Percentiles rank a stretch among this genome's conserved stretches.
These are phyloP conservation scores for Perilla frutescens DNA, from an alignment of 257 asterid genomes.

Conservation along the genomic window DNA sequence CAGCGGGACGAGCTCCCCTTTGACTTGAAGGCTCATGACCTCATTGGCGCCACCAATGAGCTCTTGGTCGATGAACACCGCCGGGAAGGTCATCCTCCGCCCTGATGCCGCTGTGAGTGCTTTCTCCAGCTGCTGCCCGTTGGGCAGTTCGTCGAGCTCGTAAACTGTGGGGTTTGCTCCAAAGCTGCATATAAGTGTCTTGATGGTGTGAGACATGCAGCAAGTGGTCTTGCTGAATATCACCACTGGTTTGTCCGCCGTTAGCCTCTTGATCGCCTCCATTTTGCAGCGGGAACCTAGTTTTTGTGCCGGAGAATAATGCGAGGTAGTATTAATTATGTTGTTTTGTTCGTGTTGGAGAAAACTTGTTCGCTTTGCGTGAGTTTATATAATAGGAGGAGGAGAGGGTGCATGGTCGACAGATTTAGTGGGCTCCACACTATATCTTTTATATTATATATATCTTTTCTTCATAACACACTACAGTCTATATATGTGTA, in stretches of 20 bases:
- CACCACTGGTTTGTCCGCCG: slow-evolving; percentile 69
- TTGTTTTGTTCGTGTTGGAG: not conserved
- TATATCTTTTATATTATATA: not conserved
- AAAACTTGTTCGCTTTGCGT: slow-evolving; percentile 27
- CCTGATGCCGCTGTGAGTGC: slow-evolving; percentile 49
- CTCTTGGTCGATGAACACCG: slow-evolving; percentile 68
- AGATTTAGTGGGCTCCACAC: not conserved
- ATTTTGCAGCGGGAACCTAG: slow-evolving; percentile 32
- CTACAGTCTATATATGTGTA: too few species aligned
- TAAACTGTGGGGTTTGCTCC: slow-evolving; percentile 69
- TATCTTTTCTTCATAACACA: too few species aligned
- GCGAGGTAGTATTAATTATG: not conserved
- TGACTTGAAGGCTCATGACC: slow-evolving; percentile 76
- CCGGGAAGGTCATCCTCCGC: slow-evolving; percentile 52
- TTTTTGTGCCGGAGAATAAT: not conserved
- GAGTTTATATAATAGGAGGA: slow-evolving; percentile 39
- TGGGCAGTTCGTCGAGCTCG: slow-evolving; percentile 67
- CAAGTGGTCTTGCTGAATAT: slow-evolving; percentile 77
- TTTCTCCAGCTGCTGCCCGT: slow-evolving; percentile 64
- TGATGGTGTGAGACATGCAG: slow-evolving; percentile 73
- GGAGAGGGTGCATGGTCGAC: not conserved
- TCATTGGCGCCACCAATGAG: slow-evolving; percentile 74
- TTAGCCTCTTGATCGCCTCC: slow-evolving; percentile 60
- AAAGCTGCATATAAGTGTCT: slow-evolving; percentile 63
- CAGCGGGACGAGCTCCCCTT: slow-evolving; percentile 63